Conservation (phyloP, 805 yeast genomes). For the Sugiyamaella valdiviana region DNA sequence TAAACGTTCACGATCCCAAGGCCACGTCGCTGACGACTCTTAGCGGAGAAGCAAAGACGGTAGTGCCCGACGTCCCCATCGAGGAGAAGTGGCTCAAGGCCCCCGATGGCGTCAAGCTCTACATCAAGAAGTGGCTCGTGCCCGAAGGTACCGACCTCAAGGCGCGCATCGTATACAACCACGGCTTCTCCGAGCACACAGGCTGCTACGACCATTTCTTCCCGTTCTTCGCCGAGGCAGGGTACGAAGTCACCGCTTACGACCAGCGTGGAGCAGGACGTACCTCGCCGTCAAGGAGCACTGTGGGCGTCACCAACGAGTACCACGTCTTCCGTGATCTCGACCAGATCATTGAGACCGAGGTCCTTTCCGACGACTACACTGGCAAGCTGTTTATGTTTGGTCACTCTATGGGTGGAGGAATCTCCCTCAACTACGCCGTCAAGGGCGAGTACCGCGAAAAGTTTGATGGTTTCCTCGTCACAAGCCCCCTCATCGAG, state of each 20-base stretch:
- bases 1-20: too few relatives aligned
- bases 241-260: slow-evolving; percentile 32
- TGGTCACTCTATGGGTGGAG: slow-evolving; percentile 39
- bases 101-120: slow-evolving; percentile 14
- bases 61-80: background rate
- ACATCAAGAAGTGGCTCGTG: slow-evolving; percentile 15
- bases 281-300: slow-evolving; percentile 26
- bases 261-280: slow-evolving; percentile 38
- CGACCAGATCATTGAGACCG: slow-evolving; percentile 25
- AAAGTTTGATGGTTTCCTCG: slow-evolving; percentile 30
- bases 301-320: slow-evolving; percentile 33
- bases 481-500: slow-evolving; percentile 30
- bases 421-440: slow-evolving; percentile 32
- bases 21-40: too few relatives aligned
- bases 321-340: slow-evolving; percentile 28
- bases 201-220: slow-evolving; percentile 29
- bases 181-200: slow-evolving; percentile 35
- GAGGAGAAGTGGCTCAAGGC: slow-evolving; percentile 5
- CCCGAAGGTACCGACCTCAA: slow-evolving; percentile 18
- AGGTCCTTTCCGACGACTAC: slow-evolving; percentile 11
- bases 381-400: slow-evolving; percentile 27
- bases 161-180: slow-evolving; percentile 31
- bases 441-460: slow-evolving; percentile 31
- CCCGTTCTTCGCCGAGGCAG: slow-evolving; percentile 26
- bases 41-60: too few relatives aligned